These are phyloP conservation scores for Neltuma alba DNA, from an alignment of 306 rosid genomes.

Conservation along the genomic window DNA sequence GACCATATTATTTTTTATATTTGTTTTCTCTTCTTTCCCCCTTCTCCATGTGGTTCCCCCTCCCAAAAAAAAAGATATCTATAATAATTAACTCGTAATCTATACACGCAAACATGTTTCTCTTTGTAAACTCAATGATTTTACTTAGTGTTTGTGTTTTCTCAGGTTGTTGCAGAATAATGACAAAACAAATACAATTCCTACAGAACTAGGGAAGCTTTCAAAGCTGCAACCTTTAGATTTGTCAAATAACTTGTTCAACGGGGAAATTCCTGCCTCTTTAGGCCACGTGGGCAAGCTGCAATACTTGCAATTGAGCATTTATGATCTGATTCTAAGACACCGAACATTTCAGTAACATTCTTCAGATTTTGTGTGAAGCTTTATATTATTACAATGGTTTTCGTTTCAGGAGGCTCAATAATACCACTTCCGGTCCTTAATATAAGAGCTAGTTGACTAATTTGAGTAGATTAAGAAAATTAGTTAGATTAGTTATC, in stretches of 20 bases:
- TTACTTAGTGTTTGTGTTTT: not conserved
- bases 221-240: constrained; percentile 86
- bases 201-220: constrained; percentile 76
- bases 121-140: not conserved
- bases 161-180: constrained; percentile 91
- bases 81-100: too few relatives aligned
- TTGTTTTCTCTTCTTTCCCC: too few relatives aligned
- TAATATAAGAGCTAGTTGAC: too few relatives aligned
- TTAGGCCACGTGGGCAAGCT: constrained; percentile 73
- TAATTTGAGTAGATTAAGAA: too few relatives aligned
- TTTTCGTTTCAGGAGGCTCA: constrained; percentile 79
- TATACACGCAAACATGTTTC: not conserved
- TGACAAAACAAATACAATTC: constrained; percentile 81
- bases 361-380: not conserved
- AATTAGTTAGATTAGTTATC: too few relatives aligned
- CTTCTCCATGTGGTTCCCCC: too few relatives aligned
- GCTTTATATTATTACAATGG: constrained; percentile 13
- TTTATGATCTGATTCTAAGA: not conserved
- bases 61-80: too few relatives aligned
- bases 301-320: constrained; percentile 70
- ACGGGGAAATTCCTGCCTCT: constrained; percentile 70
- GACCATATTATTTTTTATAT: too few relatives aligned
- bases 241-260: constrained; percentile 80
- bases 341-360: not conserved
- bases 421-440: too few relatives aligned